Evolutionary conservation across 2,329 filamentous ascomycete genomes (phyloP), one percentile per base, ranked within the genome.

Genomic region (Colletotrichum endophyticum): DNA sequence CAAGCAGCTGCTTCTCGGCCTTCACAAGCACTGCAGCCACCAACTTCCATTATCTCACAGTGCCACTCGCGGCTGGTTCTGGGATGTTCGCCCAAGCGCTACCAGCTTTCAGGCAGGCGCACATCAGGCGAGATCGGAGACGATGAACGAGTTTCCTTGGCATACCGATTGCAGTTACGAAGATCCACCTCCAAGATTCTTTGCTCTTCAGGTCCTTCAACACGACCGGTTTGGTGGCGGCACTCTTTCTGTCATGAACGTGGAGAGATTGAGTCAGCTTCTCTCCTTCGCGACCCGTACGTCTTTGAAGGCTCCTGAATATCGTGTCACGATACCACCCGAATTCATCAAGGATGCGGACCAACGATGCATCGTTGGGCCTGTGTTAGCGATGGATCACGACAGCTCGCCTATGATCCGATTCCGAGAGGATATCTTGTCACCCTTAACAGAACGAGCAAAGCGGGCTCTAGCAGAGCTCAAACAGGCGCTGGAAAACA

Each of bases 151-250:
- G 2, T 88, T 87, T 32, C 83, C 86, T 0, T 88, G 86, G 86
- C 86, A 87, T 63, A 87, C 85, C 0, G 86, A 87, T 64, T 87
- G 86, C 78, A 86, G 85, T 77, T 87, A 87, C 63, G 86, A 87
- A 64, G 68, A 81, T 1, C 75, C 78, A 0, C 80, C 84, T 1
- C 86, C 86, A 3, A 72, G 83, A 5, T 87, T 82, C 63, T 87
- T 88, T 63, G 86, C 85, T 0, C 81, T 87, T 0, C 86, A 87
- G 19, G 85, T 87, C 0, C 81, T 88, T 0, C 85, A 83, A n/a
- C 81, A 83, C 25, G 86, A 88, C 74, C 81, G 81, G 1, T 82
- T 68, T n/a, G 85, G 86, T 5, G 86, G 86, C 1, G 86, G 86
- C 1, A 86, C 85, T 0, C 79, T 87, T 1, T 87, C 86, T 1